These are phyloP conservation scores for Debaryomyces hansenii DNA, from an alignment of 805 yeast genomes.

Conservation along the genomic window DNA sequence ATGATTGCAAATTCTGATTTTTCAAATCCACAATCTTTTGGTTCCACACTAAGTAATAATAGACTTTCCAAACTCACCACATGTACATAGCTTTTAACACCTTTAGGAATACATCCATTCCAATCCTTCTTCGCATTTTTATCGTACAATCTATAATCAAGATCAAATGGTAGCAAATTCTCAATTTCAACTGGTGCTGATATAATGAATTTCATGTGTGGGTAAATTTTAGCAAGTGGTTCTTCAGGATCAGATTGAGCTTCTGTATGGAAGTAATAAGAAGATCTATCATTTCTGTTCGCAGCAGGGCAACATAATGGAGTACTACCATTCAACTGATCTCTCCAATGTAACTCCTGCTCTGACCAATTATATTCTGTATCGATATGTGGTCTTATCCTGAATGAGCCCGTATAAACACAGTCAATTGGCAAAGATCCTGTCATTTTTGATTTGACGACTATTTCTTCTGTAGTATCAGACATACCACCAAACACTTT, in stretches of 20 bases:
- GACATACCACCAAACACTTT: slow-evolving; percentile 25
- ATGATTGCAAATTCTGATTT: slow-evolving; percentile 76
- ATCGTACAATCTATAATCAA: slow-evolving; percentile 74
- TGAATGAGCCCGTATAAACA: slow-evolving; percentile 59
- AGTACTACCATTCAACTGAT: slow-evolving; percentile 47
- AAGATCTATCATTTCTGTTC: slow-evolving; percentile 36
- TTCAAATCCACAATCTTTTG: slow-evolving; percentile 58
- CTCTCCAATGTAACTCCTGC: slow-evolving; percentile 64
- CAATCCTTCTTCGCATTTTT: slow-evolving; percentile 68
- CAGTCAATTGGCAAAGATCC: slow-evolving; percentile 73
- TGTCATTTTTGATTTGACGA: slow-evolving; percentile 54
- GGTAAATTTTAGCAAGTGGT: slow-evolving; percentile 73
- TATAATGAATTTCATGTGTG: slow-evolving; percentile 74
- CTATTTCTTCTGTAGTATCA: slow-evolving; percentile 21
- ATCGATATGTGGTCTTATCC: slow-evolving; percentile 60
- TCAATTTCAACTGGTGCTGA: slow-evolving; percentile 86
- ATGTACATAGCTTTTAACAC: slow-evolving; percentile 72
- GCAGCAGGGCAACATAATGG: slow-evolving; percentile 61
- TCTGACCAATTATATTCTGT: slow-evolving; percentile 69
- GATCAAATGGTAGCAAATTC: slow-evolving; percentile 80
- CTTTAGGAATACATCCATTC: slow-evolving; percentile 60
- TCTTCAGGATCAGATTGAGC: slow-evolving; percentile 66
- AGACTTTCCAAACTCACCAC: slow-evolving; percentile 74
- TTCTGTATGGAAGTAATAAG: slow-evolving; percentile 71
- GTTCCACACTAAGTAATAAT: slow-evolving; percentile 67